Evolutionary conservation across 2,329 filamentous ascomycete genomes (phyloP).

Genomic region (Coniochaeta sp.): DNA sequence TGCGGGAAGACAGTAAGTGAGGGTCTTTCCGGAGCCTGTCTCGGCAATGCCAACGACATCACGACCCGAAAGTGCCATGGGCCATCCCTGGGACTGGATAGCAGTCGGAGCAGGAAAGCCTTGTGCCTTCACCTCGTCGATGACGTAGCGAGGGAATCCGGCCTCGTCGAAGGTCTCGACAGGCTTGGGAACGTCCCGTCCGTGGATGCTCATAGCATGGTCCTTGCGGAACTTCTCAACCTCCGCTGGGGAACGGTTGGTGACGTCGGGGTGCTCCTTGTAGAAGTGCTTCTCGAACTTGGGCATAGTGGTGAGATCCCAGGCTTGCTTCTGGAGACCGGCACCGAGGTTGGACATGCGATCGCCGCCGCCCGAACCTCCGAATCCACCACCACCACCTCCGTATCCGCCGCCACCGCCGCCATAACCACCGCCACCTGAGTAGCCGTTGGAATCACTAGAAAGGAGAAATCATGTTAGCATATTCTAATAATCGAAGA

Average conservation of each 20-base stretch:
- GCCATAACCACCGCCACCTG: constrained; percentile 31
- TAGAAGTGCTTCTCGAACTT: constrained; percentile 99
- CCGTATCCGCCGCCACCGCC: constrained; percentile 28
- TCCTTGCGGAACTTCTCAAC: constrained; percentile 83
- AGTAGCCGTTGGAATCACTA: constrained; percentile 24
- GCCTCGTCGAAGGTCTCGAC: constrained; percentile 98
- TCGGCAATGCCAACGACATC: constrained; percentile 99
- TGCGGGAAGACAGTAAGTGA: constrained; percentile 94
- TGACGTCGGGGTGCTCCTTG: constrained; percentile 83
- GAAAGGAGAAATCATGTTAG: constrained; percentile 8
- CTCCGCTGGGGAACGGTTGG: constrained; percentile 65
- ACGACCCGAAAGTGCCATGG: constrained; percentile 95
- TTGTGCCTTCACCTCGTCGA: constrained; percentile 97
- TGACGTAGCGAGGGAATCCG: constrained; percentile 92
- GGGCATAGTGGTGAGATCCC: constrained; percentile 73
- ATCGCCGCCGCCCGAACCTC: constrained; percentile 65
- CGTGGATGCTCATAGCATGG: constrained; percentile 77
- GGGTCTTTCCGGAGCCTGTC: constrained; percentile 97
- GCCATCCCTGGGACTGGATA: constrained; percentile 98
- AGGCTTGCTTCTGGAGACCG: constrained; percentile 79
- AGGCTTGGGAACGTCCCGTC: constrained; percentile 77
- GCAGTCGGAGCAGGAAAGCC: constrained; percentile 90
- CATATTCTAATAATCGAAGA: background rate
- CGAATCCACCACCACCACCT: constrained; percentile 27
- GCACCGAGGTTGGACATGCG: constrained; percentile 89